Evolutionary conservation across 2,329 filamentous ascomycete genomes (phyloP), one percentile per base, ranked within the genome.

Genomic region (Malbranchea cinnamomea): DNA sequence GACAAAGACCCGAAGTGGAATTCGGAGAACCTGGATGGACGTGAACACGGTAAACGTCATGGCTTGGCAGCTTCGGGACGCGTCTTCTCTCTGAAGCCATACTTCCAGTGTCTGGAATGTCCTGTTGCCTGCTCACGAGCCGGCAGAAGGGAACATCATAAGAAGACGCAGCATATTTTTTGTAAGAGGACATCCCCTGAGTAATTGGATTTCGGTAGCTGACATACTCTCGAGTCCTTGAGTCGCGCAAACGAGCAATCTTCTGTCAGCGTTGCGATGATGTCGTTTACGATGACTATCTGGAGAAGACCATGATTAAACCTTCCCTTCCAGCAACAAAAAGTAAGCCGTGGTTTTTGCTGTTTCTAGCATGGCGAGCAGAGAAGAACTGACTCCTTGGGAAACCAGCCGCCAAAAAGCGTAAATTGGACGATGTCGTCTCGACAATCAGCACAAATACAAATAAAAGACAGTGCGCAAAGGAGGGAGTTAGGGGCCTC

Each of bases 401-500:
- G n/a, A n/a, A n/a, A n/a, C n/a, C n/a, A 48, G 48, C 34, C 24
- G 32, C 41, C 14, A 47, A 44, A 32, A 59, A 57, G 40, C 49
- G 52, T 7, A 51, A 52, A 26, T 46, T 50, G 20, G 31, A 32
- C 9, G 26, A 32, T 13, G 47, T 43, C 28, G 73, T 82, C 34
- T 66, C 72, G 32, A 84, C 81, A 44, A 77, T 93, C 39, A 68
- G 74, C 23, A 66, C 66, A 36, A 91, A 94, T 48, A 85, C 84
- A 8, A 76, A 70, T 16, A 70, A 74, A 34, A 76, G 81, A 5
- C 79, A 83, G 8, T 94, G 87, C 49, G 74, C 81, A 33, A 84
- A 83, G 11, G 84, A 78, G 41, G 87, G 89, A 6, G 71, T 94
- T 22, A 74, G 89, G 20, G 87, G 87, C 18, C 78, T 98, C 37